A percentile compares a stretch with the other conserved stretches of the same genome.
phyloP scores from a whole-genome alignment of 2,329 filamentous ascomycete genomes.

The Amauroascus verrucosus region DNA sequence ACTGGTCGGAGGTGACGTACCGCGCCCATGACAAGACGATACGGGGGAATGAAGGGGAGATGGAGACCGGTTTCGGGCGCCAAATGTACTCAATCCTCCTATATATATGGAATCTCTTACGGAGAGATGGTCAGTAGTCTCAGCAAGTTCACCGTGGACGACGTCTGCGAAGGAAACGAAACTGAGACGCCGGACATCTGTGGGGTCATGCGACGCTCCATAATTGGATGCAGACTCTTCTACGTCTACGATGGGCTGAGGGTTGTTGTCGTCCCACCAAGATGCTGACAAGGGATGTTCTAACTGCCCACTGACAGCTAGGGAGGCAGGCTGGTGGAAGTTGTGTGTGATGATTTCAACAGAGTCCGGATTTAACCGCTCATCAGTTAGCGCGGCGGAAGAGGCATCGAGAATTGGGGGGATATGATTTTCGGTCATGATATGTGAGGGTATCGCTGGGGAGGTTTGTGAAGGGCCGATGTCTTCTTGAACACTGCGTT shows the following conservation, averaged over 20 bases:
- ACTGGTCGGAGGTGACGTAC: conserved; percentile 65
- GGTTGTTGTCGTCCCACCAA: conserved; percentile 44
- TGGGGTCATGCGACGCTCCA: conserved; percentile 58
- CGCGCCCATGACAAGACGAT: conserved; percentile 53
- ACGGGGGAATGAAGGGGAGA: conserved; percentile 29
- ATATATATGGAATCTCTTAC: conserved; percentile 58
- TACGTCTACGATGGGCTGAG: conserved; percentile 44
- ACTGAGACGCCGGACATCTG: conserved; percentile 71
- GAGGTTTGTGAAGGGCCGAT: conserved; percentile 57
- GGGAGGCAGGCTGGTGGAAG: conserved; percentile 67
- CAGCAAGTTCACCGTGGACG: conserved; percentile 58
- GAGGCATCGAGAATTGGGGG: conserved; percentile 84
- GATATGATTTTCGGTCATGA: conserved; percentile 88
- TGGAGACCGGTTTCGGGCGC: conserved; percentile 40
- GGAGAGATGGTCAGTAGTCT: conserved; percentile 36
- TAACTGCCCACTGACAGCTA: conserved; percentile 45
- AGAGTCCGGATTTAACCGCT: conserved; percentile 70
- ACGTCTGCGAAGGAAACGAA: conserved; percentile 98
- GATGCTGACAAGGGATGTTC: conserved; percentile 30
- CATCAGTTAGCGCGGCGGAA: conserved; percentile 82
- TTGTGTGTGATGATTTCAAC: conserved; percentile 88
- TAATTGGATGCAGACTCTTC: conserved; percentile 64
- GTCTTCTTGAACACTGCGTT: conserved; percentile 84
- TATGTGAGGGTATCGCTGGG: conserved; percentile 82
- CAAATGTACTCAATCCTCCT: conserved; percentile 49